These are phyloP conservation scores for Tardiomyces digboiensis DNA, from an alignment of 1,139 yeast species.

Conservation along the genomic window DNA sequence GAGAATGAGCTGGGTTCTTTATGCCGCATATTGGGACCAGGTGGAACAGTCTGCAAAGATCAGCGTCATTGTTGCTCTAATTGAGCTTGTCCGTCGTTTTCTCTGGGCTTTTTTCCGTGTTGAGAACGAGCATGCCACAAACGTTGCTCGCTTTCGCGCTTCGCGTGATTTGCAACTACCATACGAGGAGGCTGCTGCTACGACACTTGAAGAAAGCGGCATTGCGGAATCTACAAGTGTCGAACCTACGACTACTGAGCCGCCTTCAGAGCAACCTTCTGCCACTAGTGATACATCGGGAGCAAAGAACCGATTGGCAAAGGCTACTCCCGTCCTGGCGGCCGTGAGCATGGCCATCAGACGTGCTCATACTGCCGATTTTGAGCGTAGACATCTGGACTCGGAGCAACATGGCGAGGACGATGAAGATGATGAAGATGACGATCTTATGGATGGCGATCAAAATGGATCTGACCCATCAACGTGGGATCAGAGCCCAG, in stretches of 20 bases:
- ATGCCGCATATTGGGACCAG: slow-evolving; percentile 56
- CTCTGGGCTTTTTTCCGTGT: slow-evolving; percentile 88
- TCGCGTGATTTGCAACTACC: slow-evolving; percentile 84
- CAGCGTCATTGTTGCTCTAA: slow-evolving; percentile 71
- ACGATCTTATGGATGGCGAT: slow-evolving; percentile 23
- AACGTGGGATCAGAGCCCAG: no score
- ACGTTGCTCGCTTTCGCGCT: slow-evolving; percentile 76
- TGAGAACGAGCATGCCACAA: slow-evolving; percentile 93
- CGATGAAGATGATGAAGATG: slow-evolving; percentile 29
- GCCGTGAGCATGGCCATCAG: slow-evolving; percentile 55
- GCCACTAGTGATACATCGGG: neutral
- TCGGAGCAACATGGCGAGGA: slow-evolving; percentile 26
- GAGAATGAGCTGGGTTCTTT: slow-evolving; percentile 88
- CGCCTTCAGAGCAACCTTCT: neutral
- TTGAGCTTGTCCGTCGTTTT: slow-evolving; percentile 74
- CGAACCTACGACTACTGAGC: neutral
- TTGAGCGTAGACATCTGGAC: slow-evolving; percentile 51
- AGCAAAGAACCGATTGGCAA: slow-evolving; percentile 7
- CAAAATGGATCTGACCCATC: no score
- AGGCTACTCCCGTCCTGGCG: slow-evolving; percentile 29
- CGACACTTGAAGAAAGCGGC: slow-evolving; percentile 5
- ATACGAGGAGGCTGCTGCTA: slow-evolving; percentile 38
- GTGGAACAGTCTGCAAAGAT: slow-evolving; percentile 89
- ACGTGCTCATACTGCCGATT: slow-evolving; percentile 81
- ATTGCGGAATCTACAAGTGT: slow-evolving; percentile 3